Evolutionary conservation across 164 flowering plant genomes (phyloP).

Genomic region (Kalanchoe fedtschenkoi): DNA sequence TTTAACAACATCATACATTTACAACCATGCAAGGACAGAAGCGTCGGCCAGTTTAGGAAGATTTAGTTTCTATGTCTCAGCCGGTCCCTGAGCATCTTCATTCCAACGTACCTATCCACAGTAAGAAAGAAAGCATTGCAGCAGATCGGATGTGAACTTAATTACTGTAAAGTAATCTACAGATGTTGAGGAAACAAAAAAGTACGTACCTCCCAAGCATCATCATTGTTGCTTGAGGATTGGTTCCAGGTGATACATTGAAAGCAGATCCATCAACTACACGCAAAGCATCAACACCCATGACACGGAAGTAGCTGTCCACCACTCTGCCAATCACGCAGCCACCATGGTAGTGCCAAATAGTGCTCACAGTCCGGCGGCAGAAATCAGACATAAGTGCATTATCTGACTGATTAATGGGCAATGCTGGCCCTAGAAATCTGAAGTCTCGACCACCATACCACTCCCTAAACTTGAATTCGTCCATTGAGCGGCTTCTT

Average conservation of each 20-base stretch:
- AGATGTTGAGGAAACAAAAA: not conserved
- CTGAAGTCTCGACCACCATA: slow-evolving; percentile 40
- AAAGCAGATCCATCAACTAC: slow-evolving; percentile 79
- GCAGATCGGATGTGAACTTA: not conserved
- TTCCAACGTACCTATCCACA: slow-evolving; percentile 29
- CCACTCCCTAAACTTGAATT: slow-evolving; percentile 41
- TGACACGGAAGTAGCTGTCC: slow-evolving; percentile 33
- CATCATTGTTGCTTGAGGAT: slow-evolving; percentile 87
- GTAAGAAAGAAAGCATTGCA: not conserved
- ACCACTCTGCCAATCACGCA: slow-evolving; percentile 77
- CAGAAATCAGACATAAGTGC: slow-evolving; percentile 57
- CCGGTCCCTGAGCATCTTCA: slow-evolving; percentile 21
- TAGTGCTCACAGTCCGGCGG: slow-evolving; percentile 62
- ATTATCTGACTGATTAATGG: slow-evolving; percentile 25
- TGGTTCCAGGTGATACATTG: slow-evolving; percentile 72
- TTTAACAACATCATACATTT: not conserved
- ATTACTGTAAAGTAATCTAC: not conserved
- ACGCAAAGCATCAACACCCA: slow-evolving; percentile 52
- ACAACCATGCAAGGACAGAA: not conserved
- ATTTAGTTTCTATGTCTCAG: not conserved
- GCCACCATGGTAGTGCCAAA: slow-evolving; percentile 97
- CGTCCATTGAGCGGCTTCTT: slow-evolving; percentile 43
- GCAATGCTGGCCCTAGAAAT: slow-evolving; percentile 57
- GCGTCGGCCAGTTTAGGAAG: not conserved
- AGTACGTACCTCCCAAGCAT: slow-evolving; percentile 72